A percentile compares a stretch with the other conserved stretches of the same genome.
These are phyloP conservation scores for Seiridium unicorne DNA, from an alignment of 2,329 filamentous ascomycete species.

Conservation along the genomic window DNA sequence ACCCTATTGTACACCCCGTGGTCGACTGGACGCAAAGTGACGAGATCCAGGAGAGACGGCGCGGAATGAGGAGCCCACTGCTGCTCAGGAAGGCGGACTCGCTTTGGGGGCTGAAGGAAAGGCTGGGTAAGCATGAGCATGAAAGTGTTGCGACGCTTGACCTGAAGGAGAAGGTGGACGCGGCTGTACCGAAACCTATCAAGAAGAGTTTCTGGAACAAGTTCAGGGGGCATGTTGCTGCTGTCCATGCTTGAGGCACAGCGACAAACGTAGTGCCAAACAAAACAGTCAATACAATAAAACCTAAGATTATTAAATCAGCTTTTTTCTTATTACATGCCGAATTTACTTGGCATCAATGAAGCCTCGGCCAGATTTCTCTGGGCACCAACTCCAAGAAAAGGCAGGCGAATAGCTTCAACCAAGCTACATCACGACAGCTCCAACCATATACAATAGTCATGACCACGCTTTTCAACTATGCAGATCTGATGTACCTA, in stretches of 20 bases:
- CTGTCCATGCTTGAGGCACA: constrained; percentile 17
- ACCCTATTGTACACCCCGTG: constrained; percentile 31
- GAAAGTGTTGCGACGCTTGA: constrained; percentile 9
- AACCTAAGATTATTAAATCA: neutral
- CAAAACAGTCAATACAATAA: neutral
- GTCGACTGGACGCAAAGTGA: constrained; percentile 62
- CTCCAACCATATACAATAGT: too few species aligned
- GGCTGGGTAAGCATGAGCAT: constrained; percentile 28
- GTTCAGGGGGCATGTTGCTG: constrained; percentile 34
- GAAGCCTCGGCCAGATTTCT: too few species aligned
- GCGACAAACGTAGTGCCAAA: neutral
- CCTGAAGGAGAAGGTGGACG: constrained; percentile 18
- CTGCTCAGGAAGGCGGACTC: constrained; percentile 45
- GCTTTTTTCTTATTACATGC: too few species aligned
- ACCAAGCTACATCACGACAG: too few species aligned
- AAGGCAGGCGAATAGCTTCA: too few species aligned
- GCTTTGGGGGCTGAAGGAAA: constrained; percentile 46
- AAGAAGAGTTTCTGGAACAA: constrained; percentile 39
- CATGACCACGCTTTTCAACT: too few species aligned
- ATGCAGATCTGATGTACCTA: too few species aligned
- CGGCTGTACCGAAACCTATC: constrained; percentile 26
- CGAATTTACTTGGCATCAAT: too few species aligned
- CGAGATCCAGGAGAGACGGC: constrained; percentile 31
- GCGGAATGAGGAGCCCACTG: constrained; percentile 19
- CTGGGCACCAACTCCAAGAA: too few species aligned